Evolutionary conservation across 169 alveolate genomes (phyloP).

Genomic region (Plasmodium berghei): DNA sequence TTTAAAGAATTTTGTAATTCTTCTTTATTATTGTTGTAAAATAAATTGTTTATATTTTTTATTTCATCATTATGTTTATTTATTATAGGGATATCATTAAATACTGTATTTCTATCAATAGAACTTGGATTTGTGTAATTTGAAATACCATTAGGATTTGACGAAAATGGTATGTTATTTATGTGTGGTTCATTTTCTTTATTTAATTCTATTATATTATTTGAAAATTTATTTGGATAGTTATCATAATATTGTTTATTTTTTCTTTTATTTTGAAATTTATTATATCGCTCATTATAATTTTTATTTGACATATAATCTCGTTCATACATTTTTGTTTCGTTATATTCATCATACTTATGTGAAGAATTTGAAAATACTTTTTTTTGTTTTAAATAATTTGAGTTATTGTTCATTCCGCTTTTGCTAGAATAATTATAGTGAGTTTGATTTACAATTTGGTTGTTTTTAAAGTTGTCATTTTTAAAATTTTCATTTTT

Average conservation of each 20-base stretch:
- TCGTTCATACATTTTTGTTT: neutral
- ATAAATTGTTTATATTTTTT: too few relatives aligned
- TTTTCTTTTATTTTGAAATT: conserved; percentile 14
- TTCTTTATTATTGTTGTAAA: neutral
- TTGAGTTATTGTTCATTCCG: neutral
- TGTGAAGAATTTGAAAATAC: neutral
- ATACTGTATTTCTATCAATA: too few relatives aligned
- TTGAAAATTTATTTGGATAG: too few relatives aligned
- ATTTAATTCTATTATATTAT: too few relatives aligned
- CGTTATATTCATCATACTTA: neutral
- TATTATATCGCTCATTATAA: conserved; percentile 8
- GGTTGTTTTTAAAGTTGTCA: neutral
- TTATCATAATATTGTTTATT: neutral
- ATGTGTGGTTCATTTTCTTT: too few relatives aligned
- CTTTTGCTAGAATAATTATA: neutral
- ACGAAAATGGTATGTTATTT: too few relatives aligned
- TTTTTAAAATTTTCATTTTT: neutral
- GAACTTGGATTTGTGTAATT: too few relatives aligned
- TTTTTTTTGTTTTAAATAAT: conserved; percentile 18
- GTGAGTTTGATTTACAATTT: neutral
- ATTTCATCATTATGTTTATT: too few relatives aligned
- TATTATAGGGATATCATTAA: too few relatives aligned
- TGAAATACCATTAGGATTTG: too few relatives aligned
- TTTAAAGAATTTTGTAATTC: conserved; percentile 6
- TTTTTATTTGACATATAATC: neutral